These are phyloP conservation scores for Vicia sativa DNA, from an alignment of 306 rosid species.

Conservation along the genomic window DNA sequence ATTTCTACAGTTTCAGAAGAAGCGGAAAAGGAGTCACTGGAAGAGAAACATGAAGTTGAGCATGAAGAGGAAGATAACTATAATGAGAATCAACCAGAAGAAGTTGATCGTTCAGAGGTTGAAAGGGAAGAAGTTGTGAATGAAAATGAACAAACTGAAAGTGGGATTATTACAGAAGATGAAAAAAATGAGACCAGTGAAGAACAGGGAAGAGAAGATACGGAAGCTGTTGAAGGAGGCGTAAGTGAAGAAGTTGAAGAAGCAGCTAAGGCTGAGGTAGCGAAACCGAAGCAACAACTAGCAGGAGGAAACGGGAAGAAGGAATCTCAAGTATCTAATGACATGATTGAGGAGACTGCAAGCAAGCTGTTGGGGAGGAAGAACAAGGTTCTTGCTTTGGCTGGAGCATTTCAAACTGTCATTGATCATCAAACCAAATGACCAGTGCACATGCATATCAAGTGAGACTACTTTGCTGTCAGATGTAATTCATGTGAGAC, in stretches of 20 bases:
- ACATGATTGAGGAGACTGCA: conserved; percentile 73
- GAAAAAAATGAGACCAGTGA: conserved; percentile 5
- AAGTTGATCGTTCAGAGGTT: background rate
- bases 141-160: conserved; percentile 35
- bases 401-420: conserved; percentile 92
- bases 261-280: conserved; percentile 28
- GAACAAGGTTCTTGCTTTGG: conserved; percentile 87
- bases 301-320: conserved; percentile 45
- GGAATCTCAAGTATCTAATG: conserved; percentile 65
- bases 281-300: conserved; percentile 27
- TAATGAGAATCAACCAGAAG: conserved; percentile 20
- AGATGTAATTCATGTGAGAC: conserved; percentile 2
- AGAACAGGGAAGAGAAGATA: background rate
- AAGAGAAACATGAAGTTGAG: conserved; percentile 21
- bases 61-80: conserved; percentile 34
- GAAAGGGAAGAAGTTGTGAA: conserved; percentile 39
- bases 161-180: conserved; percentile 19
- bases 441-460: background rate
- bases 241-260: conserved; percentile 28
- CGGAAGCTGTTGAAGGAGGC: conserved; percentile 39
- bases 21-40: background rate
- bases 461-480: background rate
- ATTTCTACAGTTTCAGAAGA: conserved; percentile 43
- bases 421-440: conserved; percentile 76
- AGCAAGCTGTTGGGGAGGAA: conserved; percentile 65